Percentiles rank a stretch among this genome's conserved stretches.
These are phyloP conservation scores for Trichoderma koningii DNA, from an alignment of 2,329 filamentous ascomycete genomes.

Conservation along the genomic window DNA sequence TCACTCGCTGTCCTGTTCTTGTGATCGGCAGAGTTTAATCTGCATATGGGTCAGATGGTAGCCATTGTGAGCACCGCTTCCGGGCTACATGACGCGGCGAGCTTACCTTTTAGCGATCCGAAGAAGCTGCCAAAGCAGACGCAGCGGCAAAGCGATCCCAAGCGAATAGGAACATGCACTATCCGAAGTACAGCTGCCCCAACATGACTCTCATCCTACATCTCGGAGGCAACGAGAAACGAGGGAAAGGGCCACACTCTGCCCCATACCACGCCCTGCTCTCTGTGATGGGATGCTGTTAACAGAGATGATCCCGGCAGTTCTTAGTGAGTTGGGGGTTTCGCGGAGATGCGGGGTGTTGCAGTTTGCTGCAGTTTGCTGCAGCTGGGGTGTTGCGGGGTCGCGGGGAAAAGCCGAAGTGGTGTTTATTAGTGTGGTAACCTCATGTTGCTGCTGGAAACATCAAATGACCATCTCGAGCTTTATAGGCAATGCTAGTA, in stretches of 20 bases:
- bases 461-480: background rate
- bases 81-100: background rate
- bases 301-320: background rate
- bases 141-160: background rate
- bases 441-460: background rate
- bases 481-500: background rate
- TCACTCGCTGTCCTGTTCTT: background rate
- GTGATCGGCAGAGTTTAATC: background rate
- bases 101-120: background rate
- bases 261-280: background rate
- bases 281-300: background rate
- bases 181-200: no score
- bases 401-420: slow-evolving; percentile 1
- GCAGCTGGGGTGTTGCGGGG: background rate
- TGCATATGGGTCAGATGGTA: background rate
- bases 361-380: background rate
- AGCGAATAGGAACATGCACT: background rate
- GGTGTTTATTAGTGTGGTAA: background rate
- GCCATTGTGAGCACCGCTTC: no score
- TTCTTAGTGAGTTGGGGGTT: background rate
- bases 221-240: background rate
- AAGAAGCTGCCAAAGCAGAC: background rate
- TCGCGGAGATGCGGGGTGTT: slow-evolving; percentile 18
- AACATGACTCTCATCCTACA: no score
- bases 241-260: background rate